Percentiles rank a stretch among this genome's conserved stretches.
Conservation (phyloP, 257 asterid species). For the Lycium barbarum region DNA sequence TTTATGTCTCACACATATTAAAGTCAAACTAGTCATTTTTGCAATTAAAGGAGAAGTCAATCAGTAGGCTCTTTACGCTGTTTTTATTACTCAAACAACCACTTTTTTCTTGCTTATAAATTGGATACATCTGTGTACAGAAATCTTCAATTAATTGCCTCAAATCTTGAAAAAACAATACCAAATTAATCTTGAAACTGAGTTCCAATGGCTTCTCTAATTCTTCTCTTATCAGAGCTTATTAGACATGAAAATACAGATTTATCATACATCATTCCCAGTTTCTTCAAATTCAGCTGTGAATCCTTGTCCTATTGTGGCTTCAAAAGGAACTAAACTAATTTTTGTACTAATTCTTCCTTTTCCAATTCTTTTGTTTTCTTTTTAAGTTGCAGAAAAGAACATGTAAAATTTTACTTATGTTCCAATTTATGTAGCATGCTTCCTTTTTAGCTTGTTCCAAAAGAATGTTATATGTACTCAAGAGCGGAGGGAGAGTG, state of each 20-base stretch:
- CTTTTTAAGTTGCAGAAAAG: no score
- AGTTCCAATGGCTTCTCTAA: conserved; percentile 22
- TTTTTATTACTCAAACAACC: background rate
- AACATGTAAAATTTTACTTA: no score
- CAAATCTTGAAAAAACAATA: background rate
- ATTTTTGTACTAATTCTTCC: no score
- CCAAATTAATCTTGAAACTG: no score
- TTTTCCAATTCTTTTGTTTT: no score
- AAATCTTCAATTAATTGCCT: background rate
- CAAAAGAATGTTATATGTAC: no score
- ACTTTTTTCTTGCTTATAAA: background rate
- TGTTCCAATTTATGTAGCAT: no score
- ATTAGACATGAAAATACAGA: background rate
- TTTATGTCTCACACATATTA: background rate
- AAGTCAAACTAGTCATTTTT: background rate
- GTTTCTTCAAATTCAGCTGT: conserved; percentile 14
- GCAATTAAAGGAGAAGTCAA: background rate
- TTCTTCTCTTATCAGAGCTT: no score
- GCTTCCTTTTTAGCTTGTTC: no score
- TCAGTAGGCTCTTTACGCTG: background rate
- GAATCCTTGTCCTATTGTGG: no score
- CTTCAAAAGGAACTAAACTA: background rate
- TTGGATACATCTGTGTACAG: background rate
- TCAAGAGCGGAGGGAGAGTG: no score
- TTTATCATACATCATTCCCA: no score